Evolutionary conservation across 2,329 filamentous ascomycete genomes (phyloP).

Genomic region (Capronia coronata): DNA sequence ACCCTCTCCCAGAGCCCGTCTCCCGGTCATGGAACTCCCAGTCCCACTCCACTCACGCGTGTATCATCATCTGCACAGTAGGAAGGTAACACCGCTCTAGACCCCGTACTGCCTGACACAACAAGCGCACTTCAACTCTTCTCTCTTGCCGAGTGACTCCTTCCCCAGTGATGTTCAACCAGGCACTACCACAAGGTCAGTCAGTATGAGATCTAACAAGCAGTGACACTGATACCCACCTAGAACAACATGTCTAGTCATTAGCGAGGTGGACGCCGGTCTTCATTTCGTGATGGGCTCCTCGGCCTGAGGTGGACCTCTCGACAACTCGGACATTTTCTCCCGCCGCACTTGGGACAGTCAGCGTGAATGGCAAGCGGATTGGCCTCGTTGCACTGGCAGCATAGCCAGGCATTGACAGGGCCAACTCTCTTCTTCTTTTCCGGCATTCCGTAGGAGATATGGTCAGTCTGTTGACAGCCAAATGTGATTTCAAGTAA

Average conservation of each 20-base stretch:
- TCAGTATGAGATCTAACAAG: background rate
- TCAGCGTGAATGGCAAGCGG: background rate
- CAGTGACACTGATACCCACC: background rate
- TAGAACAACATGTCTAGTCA: background rate
- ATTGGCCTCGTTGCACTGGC: background rate
- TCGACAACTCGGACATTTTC: background rate
- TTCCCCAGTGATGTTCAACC: no score
- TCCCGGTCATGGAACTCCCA: no score
- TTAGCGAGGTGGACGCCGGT: background rate
- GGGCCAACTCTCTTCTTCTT: background rate
- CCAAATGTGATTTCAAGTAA: background rate
- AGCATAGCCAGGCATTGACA: conserved; percentile 4
- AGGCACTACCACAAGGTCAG: no score
- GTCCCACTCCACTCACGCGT: no score
- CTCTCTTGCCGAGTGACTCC: no score
- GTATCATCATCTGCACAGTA: no score
- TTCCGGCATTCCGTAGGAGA: background rate
- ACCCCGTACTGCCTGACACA: no score
- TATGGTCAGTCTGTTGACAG: background rate
- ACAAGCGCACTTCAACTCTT: no score
- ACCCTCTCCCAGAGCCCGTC: no score
- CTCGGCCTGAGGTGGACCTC: background rate
- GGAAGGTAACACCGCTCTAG: no score
- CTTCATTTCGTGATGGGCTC: background rate
- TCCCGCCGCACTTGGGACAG: background rate